These are phyloP conservation scores for Aspergillus coremiiformis DNA, from an alignment of 495 filamentous ascomycete genomes.

Conservation along the genomic window DNA sequence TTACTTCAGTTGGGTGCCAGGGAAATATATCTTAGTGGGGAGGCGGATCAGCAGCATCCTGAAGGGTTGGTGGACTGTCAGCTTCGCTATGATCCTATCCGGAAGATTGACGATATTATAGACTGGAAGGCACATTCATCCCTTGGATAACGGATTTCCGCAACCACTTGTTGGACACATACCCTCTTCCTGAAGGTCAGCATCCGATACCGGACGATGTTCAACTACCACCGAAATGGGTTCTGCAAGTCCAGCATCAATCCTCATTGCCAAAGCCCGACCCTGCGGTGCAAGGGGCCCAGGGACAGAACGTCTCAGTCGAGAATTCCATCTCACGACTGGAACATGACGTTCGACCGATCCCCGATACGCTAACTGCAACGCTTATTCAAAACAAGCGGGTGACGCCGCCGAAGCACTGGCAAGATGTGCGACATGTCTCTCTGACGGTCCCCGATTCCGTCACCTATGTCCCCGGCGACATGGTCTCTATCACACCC, in stretches of 20 bases:
- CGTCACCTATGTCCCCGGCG: conserved; percentile 56
- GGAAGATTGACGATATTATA: conserved; percentile 22
- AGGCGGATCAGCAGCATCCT: conserved; percentile 86
- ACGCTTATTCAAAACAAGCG: conserved; percentile 53
- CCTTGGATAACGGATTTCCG: conserved; percentile 67
- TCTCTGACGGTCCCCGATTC: conserved; percentile 43
- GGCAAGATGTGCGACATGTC: conserved; percentile 90
- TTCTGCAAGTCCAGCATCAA: conserved; percentile 43
- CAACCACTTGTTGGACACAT: conserved; percentile 53
- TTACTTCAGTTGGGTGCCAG: conserved; percentile 78
- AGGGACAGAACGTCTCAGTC: conserved; percentile 4
- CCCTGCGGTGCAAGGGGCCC: background rate
- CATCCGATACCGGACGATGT: conserved; percentile 67
- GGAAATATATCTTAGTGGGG: conserved; percentile 68
- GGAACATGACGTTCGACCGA: conserved; percentile 39
- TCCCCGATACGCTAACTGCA: conserved; percentile 42
- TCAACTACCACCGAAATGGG: conserved; percentile 72
- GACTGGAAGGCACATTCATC: conserved; percentile 75
- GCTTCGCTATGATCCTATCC: background rate
- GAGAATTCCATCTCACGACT: conserved; percentile 33
- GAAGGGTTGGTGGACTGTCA: conserved; percentile 60
- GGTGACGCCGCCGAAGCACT: conserved; percentile 68
- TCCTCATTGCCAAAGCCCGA: background rate
- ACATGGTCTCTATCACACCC: conserved; percentile 71
- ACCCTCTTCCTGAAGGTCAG: conserved; percentile 59